phyloP scores from a whole-genome alignment of 2,329 filamentous ascomycete genomes.

The Blastomyces gilchristii region DNA sequence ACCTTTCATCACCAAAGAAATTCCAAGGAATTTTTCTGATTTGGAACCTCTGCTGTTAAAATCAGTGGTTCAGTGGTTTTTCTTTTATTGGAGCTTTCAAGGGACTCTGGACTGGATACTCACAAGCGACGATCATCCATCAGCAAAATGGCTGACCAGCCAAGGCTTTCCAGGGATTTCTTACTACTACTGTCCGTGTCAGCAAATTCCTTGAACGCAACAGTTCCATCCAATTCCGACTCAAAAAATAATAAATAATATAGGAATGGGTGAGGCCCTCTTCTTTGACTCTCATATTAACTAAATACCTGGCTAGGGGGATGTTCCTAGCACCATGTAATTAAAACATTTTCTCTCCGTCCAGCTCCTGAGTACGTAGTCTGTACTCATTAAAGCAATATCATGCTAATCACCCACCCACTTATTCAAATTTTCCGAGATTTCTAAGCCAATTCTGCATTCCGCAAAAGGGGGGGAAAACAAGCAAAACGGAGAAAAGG shows the following conservation, averaged over 20 bases:
- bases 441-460: not conserved
- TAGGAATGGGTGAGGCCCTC: not conserved
- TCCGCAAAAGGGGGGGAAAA: not conserved
- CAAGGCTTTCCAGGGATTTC: not conserved
- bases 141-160: not conserved
- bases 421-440: not conserved
- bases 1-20: no score
- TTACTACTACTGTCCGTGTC: not conserved
- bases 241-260: not conserved
- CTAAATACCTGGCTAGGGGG: not conserved
- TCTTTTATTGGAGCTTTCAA: no score
- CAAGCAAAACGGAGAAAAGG: not conserved
- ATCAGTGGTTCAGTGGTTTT: no score
- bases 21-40: no score
- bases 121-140: no score
- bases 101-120: no score
- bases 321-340: not conserved
- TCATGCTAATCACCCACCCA: not conserved
- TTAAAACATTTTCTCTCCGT: not conserved
- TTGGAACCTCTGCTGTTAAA: no score
- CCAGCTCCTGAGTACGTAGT: not conserved
- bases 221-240: not conserved
- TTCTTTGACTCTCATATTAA: not conserved
- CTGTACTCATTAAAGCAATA: not conserved
- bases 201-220: not conserved